Conservation (phyloP, 768 basidiomycete species). For the Botryobasidium botryosum region DNA sequence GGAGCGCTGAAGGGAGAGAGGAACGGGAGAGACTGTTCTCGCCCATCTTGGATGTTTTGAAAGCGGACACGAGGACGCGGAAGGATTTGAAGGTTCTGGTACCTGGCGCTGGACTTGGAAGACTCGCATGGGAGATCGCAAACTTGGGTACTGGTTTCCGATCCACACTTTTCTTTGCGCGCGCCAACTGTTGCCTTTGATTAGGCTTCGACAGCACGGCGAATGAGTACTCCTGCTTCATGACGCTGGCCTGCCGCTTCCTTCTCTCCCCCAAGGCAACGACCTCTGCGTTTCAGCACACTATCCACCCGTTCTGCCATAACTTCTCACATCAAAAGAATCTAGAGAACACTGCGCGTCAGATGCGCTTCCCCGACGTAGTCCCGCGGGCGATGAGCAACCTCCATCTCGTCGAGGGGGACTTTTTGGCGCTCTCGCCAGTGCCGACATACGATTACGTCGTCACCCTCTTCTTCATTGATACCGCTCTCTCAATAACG, state of each 20-base stretch:
- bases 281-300: constrained; percentile 28
- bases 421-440: constrained; percentile 32
- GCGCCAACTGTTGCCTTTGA: constrained; percentile 4
- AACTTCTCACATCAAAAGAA: constrained; percentile 55
- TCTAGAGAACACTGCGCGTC: constrained; percentile 32
- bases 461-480: constrained; percentile 50
- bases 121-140: constrained; percentile 54
- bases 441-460: constrained; percentile 36
- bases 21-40: constrained; percentile 41
- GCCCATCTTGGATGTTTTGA: constrained; percentile 37
- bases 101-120: constrained; percentile 45
- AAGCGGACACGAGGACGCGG: constrained; percentile 18
- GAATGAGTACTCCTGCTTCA: constrained; percentile 47
- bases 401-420: constrained; percentile 35
- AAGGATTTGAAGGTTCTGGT: constrained; percentile 32
- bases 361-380: constrained; percentile 41
- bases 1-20: constrained; percentile 38
- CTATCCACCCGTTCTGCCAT: constrained; percentile 41
- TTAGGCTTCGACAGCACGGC: constrained; percentile 37
- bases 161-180: neutral
- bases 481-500: constrained; percentile 39
- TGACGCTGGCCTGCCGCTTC: constrained; percentile 44
- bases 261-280: constrained; percentile 36
- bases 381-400: constrained; percentile 30
- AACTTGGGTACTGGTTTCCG: constrained; percentile 28